Conservation (phyloP, 148 eudicot species). For the Arbutus unedo region DNA sequence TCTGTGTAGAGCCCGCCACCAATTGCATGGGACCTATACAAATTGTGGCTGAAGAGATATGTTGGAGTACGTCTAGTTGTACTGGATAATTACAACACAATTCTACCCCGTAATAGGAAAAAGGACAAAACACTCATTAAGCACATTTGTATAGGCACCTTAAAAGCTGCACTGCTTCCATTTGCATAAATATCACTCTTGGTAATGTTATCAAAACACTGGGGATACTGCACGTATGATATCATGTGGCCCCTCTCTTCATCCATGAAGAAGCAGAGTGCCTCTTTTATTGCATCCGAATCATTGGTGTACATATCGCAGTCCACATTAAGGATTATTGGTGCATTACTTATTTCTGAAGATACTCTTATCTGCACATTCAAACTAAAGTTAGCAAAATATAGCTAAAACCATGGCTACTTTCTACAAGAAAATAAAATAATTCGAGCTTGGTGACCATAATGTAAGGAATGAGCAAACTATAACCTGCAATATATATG, state of each 20-base stretch:
- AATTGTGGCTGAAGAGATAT: no score
- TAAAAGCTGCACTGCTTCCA: neutral
- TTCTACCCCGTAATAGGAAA: no score
- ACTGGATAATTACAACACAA: no score
- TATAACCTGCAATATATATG: no score
- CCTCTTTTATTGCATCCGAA: slow-evolving; percentile 35
- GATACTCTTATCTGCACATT: slow-evolving; percentile 46
- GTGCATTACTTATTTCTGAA: slow-evolving; percentile 40
- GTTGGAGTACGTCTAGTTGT: no score
- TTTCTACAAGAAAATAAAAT: neutral
- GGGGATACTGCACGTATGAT: slow-evolving; percentile 40
- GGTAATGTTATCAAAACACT: slow-evolving; percentile 25
- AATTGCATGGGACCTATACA: no score
- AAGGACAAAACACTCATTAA: neutral
- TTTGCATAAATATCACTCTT: slow-evolving; percentile 34
- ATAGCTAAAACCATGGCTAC: neutral
- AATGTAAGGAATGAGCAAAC: no score
- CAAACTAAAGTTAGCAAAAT: neutral
- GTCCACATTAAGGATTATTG: slow-evolving; percentile 43
- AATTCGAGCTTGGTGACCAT: no score
- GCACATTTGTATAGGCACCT: slow-evolving; percentile 9
- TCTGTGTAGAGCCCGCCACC: no score
- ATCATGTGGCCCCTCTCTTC: slow-evolving; percentile 28
- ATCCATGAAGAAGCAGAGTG: slow-evolving; percentile 46
- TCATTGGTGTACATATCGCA: slow-evolving; percentile 50